These are phyloP conservation scores for Hydnum rufescens DNA, from an alignment of 768 basidiomycete genomes.

Conservation along the genomic window DNA sequence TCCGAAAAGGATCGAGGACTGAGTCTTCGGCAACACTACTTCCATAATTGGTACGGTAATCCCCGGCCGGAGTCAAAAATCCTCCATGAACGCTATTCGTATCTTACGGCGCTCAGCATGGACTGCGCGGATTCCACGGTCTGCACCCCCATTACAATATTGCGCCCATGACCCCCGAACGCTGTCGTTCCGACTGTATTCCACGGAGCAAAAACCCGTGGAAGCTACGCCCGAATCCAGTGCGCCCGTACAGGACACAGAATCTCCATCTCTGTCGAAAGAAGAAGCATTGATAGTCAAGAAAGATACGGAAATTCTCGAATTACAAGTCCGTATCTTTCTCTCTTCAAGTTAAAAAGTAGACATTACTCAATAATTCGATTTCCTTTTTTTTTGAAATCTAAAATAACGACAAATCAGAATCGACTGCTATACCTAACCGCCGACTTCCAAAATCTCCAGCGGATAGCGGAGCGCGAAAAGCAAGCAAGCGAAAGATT, in stretches of 20 bases:
- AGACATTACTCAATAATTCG: slow-evolving; percentile 1
- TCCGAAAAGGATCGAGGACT: no score
- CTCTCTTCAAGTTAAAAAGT: neutral
- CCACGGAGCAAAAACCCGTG: neutral
- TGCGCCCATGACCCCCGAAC: no score
- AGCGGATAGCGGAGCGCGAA: slow-evolving; percentile 78
- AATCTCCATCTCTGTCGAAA: neutral
- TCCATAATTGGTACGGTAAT: no score
- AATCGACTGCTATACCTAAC: slow-evolving; percentile 76
- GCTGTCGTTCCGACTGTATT: no score
- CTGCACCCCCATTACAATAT: no score
- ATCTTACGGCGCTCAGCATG: no score
- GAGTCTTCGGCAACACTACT: no score
- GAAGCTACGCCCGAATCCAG: neutral
- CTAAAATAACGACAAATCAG: slow-evolving; percentile 31
- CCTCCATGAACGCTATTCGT: no score
- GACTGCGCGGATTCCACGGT: no score
- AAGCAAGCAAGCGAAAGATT: slow-evolving; percentile 84
- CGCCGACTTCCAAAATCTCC: slow-evolving; percentile 90
- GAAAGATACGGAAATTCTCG: slow-evolving; percentile 63
- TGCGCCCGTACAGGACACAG: neutral
- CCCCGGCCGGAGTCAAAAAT: no score
- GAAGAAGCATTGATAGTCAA: neutral
- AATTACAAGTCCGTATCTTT: slow-evolving; percentile 45
- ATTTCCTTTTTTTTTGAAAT: slow-evolving; percentile 8